Evolutionary conservation across 768 basidiomycete species (phyloP), one percentile per base, ranked within the genome.

Genomic region (Flagelloscypha sp.): DNA sequence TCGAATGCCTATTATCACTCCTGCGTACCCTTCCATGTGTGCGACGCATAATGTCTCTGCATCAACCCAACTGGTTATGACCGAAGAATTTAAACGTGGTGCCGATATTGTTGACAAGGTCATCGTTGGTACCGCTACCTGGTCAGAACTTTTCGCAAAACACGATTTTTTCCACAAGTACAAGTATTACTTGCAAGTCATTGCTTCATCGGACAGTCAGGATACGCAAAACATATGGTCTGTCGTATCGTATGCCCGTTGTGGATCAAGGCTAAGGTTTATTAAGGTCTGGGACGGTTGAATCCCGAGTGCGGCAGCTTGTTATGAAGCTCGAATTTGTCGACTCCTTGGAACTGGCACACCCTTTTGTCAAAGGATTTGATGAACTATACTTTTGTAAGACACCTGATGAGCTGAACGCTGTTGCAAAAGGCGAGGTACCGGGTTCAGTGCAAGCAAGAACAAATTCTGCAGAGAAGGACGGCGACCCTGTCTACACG

Each of bases 1-100:
- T 61, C 75, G 89, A 46, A 98, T 98, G 95, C 95, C 95, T 9
- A 97, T 99, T 51, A 98, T 99, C 48, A 99, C 95, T 2, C 95
- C 95, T 3, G 93, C 95, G 8, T 99, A 97, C 59, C 95, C 95
- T 30, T 82, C 94, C 5, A 99, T 99, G 94, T 98, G 94, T 57
- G 78, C 94, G 17, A 99, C 95, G 12, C 95, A 99, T 63, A 99
- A 98, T 49, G 93, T 98, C 41, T 92, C 90, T 34, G 75, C 77
- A 27, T 95, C 92, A 7, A 98, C 94, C 4, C 89, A 95, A 60
- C 80, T 84, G 70, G 86, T 99, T 36, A 90, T 95, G 70, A 93
- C 85, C 0, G 81, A 88, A 47, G 95, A 99, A 51, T 92, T 97
- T 57, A 85, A 89, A 64, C 79, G 84, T 70, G 92, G 86, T 33